Evolutionary conservation across 2,329 filamentous ascomycete genomes (phyloP).

Genomic region (Rhinocladiella mackenziei): DNA sequence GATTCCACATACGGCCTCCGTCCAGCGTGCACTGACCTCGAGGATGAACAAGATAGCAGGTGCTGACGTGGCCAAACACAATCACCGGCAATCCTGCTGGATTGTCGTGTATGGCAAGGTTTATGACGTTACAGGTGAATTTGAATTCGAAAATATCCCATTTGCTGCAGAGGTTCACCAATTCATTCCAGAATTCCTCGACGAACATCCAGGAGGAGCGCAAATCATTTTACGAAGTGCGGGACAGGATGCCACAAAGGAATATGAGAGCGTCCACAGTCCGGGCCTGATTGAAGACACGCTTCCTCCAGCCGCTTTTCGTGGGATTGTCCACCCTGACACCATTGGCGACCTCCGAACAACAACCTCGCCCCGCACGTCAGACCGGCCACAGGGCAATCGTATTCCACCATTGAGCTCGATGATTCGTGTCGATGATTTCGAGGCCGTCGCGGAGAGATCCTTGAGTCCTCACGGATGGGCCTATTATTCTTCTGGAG

Average conservation of each 20-base stretch:
- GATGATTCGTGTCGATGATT: slow-evolving; percentile 39
- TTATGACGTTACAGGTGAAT: slow-evolving; percentile 74
- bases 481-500: slow-evolving; percentile 18
- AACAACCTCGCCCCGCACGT: neutral
- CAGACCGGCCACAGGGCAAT: slow-evolving; percentile 1
- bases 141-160: too few species aligned
- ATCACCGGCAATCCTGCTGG: slow-evolving; percentile 73
- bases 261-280: slow-evolving; percentile 23
- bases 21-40: neutral
- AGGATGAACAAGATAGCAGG: neutral
- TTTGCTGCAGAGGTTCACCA: neutral
- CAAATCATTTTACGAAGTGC: slow-evolving; percentile 86
- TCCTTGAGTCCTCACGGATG: slow-evolving; percentile 23
- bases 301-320: slow-evolving; percentile 30
- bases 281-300: slow-evolving; percentile 30
- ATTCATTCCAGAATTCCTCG: slow-evolving; percentile 41
- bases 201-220: slow-evolving; percentile 80
- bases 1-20: too few species aligned
- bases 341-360: neutral
- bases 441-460: slow-evolving; percentile 36
- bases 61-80: slow-evolving; percentile 74
- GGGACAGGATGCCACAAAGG: slow-evolving; percentile 60
- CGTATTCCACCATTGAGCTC: slow-evolving; percentile 31
- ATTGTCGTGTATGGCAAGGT: slow-evolving; percentile 80
- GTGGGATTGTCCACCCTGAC: slow-evolving; percentile 10